Evolutionary conservation across 1,284 basidiomycete species (phyloP), one percentile per base, ranked within the genome.

Genomic region (Leccinum angustisporum): DNA sequence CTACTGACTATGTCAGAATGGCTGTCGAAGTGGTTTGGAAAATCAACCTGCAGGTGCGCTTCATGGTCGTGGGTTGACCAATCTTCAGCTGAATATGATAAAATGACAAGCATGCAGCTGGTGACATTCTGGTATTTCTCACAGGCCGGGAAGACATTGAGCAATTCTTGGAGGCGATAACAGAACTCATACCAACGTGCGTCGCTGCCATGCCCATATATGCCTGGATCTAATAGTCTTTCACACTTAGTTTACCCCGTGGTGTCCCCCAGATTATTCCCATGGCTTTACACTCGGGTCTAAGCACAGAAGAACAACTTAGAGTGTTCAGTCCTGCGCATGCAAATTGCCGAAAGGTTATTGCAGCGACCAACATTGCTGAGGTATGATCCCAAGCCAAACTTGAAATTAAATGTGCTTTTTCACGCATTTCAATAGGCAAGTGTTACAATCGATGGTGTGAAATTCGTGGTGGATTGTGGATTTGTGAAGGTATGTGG

Each of bases 91-190:
- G 65, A 56, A 48, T 13, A 8, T n/a, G 2, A 16, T 14, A 1
- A 27, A 50, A 54, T 36, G 31, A 43, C 16, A 53, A 88, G 80
- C 86, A 90, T 79, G 84, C 86, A 68, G 81, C 86, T 2, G 97
- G 97, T 0, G 96, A 98, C 75, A 86, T 99, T 48, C 83, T 99
- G 11, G 87, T 98, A 4, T 99, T 99, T 73, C 75, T 98, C 54
- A 96, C 97, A 0, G 95, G 97, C n/a, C 83, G 97, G 60, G 97
- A 99, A 69, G 97, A 99, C 71, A 99, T 99, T 56, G 95, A 99
- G 53, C 80, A 84, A 34, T 95, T 91, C 61, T 75, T 97, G 8
- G 91, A 97, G 68, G 85, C 87, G 58, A 79, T 98, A 2, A 80
- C 90, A 0, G 95, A 98, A 68, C 79, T 91, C 58, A 73, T 92